These are phyloP conservation scores for Saprolegnia parasitica DNA, from an alignment of 352 stramenopile genomes.

Conservation along the genomic window DNA sequence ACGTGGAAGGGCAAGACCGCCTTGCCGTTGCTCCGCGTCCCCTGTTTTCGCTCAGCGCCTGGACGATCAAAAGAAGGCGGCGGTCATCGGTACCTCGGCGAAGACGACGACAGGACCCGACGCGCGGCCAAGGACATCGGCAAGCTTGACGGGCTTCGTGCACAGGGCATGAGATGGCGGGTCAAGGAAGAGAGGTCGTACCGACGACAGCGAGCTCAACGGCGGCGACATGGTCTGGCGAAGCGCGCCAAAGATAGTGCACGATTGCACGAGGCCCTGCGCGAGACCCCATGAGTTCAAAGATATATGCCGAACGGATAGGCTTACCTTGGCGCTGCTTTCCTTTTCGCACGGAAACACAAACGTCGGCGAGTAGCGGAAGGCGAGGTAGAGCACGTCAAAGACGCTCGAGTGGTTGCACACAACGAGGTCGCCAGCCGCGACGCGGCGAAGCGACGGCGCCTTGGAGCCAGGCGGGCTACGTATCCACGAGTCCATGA, in stretches of 20 bases:
- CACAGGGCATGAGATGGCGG: neutral
- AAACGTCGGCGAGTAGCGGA: conserved; percentile 75
- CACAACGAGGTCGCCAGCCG: conserved; percentile 56
- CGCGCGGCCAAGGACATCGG: conserved; percentile 56
- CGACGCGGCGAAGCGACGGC: conserved; percentile 35
- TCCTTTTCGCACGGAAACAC: conserved; percentile 55
- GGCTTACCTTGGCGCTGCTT: conserved; percentile 38
- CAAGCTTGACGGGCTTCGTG: conserved; percentile 46
- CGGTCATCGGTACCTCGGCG: conserved; percentile 38
- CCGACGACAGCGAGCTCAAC: conserved; percentile 32
- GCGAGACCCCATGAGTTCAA: neutral
- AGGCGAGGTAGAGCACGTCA: conserved; percentile 70
- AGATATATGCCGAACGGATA: neutral
- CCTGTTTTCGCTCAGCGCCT: conserved; percentile 21
- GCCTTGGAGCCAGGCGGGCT: conserved; percentile 18
- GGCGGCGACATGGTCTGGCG: conserved; percentile 47
- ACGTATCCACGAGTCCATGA: neutral
- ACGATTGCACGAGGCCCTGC: conserved; percentile 7
- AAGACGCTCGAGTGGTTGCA: conserved; percentile 81
- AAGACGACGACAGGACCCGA: conserved; percentile 69
- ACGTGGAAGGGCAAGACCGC: conserved; percentile 63
- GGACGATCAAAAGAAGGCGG: neutral
- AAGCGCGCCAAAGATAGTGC: conserved; percentile 42
- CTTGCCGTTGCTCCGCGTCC: conserved; percentile 74
- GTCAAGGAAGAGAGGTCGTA: conserved; percentile 28